Percentiles rank a stretch among this genome's conserved stretches.
These are phyloP conservation scores for Eremochloa ophiuroides DNA, from an alignment of 176 grass and related monocot genomes.

Conservation along the genomic window DNA sequence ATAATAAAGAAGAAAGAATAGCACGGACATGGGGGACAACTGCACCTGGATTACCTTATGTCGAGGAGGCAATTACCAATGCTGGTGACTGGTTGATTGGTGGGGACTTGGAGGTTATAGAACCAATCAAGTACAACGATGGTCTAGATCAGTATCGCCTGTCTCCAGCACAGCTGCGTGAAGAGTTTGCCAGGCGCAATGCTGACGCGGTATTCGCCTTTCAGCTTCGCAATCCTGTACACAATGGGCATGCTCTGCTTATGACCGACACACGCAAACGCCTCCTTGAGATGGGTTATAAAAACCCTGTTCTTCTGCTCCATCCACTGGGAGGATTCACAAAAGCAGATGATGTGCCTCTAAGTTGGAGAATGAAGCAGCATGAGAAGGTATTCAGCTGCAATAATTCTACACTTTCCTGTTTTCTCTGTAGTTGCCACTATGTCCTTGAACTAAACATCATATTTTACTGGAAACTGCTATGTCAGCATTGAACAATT, in stretches of 20 bases:
- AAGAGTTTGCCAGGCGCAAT: conserved; percentile 82
- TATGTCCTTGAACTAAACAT: background rate
- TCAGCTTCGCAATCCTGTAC: conserved; percentile 96
- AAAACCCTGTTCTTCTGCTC: conserved; percentile 89
- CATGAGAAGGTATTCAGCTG: conserved; percentile 75
- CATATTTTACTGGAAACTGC: background rate
- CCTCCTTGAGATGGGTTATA: conserved; percentile 92
- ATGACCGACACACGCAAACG: conserved; percentile 88
- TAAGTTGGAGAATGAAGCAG: conserved; percentile 96
- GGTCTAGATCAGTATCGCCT: conserved; percentile 90
- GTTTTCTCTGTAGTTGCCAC: background rate
- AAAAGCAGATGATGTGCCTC: conserved; percentile 94
- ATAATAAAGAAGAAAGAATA: conserved; percentile 99
- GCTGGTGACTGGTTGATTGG: conserved; percentile 97
- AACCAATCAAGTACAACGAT: conserved; percentile 97
- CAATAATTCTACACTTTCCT: background rate
- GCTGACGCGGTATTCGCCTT: conserved; percentile 98
- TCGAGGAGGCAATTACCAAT: conserved; percentile 75
- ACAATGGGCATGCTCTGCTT: conserved; percentile 94
- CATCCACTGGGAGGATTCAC: conserved; percentile 98
- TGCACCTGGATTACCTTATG: conserved; percentile 78
- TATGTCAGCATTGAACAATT: background rate
- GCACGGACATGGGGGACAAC: conserved; percentile 96
- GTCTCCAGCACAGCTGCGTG: conserved; percentile 81
- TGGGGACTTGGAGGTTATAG: conserved; percentile 93